Evolutionary conservation across 306 rosid genomes (phyloP).

Genomic region (Aeschynomene evenia): DNA sequence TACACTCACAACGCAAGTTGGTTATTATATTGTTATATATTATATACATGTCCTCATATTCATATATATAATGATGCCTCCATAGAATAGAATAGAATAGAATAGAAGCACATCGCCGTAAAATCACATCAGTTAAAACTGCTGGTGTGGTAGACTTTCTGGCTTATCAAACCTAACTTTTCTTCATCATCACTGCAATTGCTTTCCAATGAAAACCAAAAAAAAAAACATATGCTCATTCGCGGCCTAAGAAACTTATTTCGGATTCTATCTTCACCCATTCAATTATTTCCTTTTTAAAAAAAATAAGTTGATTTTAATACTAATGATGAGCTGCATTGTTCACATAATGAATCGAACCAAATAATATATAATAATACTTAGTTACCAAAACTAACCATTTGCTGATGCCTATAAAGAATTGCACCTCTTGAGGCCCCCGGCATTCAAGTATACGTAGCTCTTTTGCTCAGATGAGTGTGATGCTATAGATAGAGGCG

Average conservation of each 20-base stretch:
- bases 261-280: neutral
- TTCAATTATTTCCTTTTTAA: neutral
- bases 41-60: no score
- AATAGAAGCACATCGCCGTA: neutral
- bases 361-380: no score
- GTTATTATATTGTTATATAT: no score
- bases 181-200: neutral
- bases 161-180: neutral
- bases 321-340: neutral
- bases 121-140: no score
- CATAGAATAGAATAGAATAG: neutral
- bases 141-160: neutral
- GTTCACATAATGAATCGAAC: conserved; percentile 21
- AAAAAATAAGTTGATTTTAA: neutral
- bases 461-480: conserved; percentile 23
- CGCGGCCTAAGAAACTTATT: neutral
- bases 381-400: neutral
- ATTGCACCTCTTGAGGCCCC: conserved; percentile 39
- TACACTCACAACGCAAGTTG: neutral
- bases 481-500: conserved; percentile 41
- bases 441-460: conserved; percentile 51
- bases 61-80: neutral
- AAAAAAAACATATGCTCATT: neutral
- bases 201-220: neutral
- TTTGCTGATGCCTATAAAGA: conserved; percentile 23